Conservation (phyloP, 2,329 filamentous ascomycete genomes). For the Exophiala phaeomuriformis region DNA sequence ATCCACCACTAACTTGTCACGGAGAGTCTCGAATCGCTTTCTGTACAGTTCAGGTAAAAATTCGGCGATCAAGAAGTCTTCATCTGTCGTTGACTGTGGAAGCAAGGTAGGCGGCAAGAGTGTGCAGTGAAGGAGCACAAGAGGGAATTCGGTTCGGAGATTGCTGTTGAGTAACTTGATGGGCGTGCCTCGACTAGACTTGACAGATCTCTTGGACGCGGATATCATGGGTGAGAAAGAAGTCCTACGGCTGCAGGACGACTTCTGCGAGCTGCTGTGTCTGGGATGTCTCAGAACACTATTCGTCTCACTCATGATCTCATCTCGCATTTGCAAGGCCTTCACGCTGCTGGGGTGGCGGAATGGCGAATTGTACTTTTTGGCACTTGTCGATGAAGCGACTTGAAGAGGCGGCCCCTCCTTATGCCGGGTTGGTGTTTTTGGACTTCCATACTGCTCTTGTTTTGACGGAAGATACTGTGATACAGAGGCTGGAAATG, state of each 20-base stretch:
- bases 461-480: slow-evolving; percentile 11
- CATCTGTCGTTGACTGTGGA: slow-evolving; percentile 37
- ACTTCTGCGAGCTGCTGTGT: slow-evolving; percentile 21
- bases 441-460: slow-evolving; percentile 11
- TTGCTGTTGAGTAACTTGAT: slow-evolving; percentile 29
- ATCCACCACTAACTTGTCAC: slow-evolving; percentile 46
- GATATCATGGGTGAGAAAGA: slow-evolving; percentile 20
- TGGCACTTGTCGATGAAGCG: slow-evolving; percentile 14
- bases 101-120: slow-evolving; percentile 48
- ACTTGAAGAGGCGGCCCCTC: not conserved
- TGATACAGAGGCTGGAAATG: slow-evolving; percentile 25
- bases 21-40: slow-evolving; percentile 46
- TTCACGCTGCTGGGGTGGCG: slow-evolving; percentile 41
- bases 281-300: slow-evolving; percentile 32
- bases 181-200: slow-evolving; percentile 12
- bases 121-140: slow-evolving; percentile 56
- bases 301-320: slow-evolving; percentile 35
- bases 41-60: slow-evolving; percentile 43
- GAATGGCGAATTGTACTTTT: slow-evolving; percentile 34
- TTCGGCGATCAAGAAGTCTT: slow-evolving; percentile 42
- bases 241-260: slow-evolving; percentile 20
- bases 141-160: slow-evolving; percentile 44
- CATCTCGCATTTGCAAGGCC: slow-evolving; percentile 38
- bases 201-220: slow-evolving; percentile 20
- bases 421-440: slow-evolving; percentile 14